Percentiles rank a stretch among this genome's conserved stretches.
These are phyloP conservation scores for Silene noctiflora DNA, from an alignment of 179 eudicot genomes.

Conservation along the genomic window DNA sequence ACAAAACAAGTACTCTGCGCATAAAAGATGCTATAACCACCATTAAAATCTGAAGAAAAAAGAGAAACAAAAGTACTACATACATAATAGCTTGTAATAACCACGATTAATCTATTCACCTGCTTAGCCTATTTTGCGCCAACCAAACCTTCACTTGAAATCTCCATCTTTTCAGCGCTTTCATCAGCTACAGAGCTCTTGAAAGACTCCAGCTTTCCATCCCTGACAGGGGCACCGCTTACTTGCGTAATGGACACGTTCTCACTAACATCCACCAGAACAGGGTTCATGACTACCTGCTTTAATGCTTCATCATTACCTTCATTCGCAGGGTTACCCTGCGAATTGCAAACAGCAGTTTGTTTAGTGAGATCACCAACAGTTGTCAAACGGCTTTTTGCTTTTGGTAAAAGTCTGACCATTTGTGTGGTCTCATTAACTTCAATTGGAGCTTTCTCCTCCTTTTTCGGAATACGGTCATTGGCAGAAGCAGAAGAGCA, in stretches of 20 bases:
- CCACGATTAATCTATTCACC: conserved; percentile 15
- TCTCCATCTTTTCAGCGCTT: conserved; percentile 17
- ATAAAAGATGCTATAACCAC: conserved; percentile 12
- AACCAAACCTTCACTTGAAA: conserved; percentile 9
- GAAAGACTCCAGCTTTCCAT: conserved; percentile 16
- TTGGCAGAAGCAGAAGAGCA: conserved; percentile 13
- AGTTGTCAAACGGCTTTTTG: conserved; percentile 18
- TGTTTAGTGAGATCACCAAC: conserved; percentile 10
- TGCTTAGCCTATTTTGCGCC: conserved; percentile 15
- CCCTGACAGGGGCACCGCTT: conserved; percentile 13
- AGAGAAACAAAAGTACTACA: neutral
- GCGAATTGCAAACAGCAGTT: conserved; percentile 17
- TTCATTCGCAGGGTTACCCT: conserved; percentile 7
- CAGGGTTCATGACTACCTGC: conserved; percentile 10
- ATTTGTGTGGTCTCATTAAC: conserved; percentile 14
- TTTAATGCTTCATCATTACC: conserved; percentile 7
- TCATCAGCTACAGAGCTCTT: conserved; percentile 14
- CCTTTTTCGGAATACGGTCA: conserved; percentile 17
- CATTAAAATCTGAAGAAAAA: neutral
- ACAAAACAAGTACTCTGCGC: neutral
- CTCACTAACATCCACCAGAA: neutral
- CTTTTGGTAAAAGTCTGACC: conserved; percentile 19
- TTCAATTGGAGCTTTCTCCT: conserved; percentile 15
- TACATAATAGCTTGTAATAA: neutral
- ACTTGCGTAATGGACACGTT: conserved; percentile 13